Percentiles rank a stretch among this genome's conserved stretches.
phyloP scores from a whole-genome alignment of 2,329 filamentous ascomycete species.

The Ambrosiella cleistominuta region DNA sequence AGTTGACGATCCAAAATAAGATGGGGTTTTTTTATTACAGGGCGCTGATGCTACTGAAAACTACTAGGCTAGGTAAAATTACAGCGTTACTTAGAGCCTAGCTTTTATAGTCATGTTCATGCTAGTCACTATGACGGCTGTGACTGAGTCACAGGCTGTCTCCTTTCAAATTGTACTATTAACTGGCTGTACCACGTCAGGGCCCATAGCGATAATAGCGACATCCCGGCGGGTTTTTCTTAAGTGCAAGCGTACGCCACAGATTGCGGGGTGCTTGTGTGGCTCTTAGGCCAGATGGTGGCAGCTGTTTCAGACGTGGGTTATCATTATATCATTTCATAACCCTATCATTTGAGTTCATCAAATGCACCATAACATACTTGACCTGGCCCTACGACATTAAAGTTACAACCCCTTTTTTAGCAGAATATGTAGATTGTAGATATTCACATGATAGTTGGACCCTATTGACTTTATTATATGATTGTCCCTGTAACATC shows the following conservation, averaged over 20 bases:
- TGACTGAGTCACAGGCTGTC: constrained; percentile 8
- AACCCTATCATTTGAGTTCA: not conserved
- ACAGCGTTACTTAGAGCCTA: not conserved
- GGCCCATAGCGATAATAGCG: no score
- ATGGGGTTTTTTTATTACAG: not conserved
- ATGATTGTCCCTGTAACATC: no score
- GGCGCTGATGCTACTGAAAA: constrained; percentile 1
- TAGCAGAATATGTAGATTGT: no score
- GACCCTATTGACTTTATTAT: no score
- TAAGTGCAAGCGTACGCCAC: constrained; percentile 4
- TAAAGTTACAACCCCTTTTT: no score
- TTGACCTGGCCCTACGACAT: not conserved
- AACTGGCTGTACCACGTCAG: no score
- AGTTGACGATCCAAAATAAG: not conserved
- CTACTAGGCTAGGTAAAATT: not conserved
- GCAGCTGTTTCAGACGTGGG: not conserved
- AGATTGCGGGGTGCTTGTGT: constrained; percentile 11
- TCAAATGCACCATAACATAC: not conserved
- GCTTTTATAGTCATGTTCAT: no score
- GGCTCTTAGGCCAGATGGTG: not conserved
- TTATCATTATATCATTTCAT: not conserved
- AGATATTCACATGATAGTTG: no score
- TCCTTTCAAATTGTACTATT: no score
- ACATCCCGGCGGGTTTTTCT: constrained; percentile 1
- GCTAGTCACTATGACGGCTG: not conserved